phyloP scores from a whole-genome alignment of 805 yeast genomes.

The Suhomyces vadensis region DNA sequence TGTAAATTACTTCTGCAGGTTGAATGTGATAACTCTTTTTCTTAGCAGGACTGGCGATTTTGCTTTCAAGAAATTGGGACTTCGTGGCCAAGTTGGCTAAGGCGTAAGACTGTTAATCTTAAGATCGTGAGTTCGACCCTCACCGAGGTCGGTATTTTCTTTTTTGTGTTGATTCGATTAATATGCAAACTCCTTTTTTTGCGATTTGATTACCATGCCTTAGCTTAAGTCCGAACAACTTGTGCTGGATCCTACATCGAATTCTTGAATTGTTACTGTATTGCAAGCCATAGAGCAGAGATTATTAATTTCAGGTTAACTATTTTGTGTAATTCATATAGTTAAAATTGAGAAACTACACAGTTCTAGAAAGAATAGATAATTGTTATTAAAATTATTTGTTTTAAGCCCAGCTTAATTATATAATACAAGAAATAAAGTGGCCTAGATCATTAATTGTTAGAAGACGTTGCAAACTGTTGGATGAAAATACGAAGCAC shows the following conservation, averaged over 20 bases:
- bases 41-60: neutral
- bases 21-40: neutral
- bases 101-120: slow-evolving; percentile 11
- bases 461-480: too few species aligned
- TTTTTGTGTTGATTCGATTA: neutral
- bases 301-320: too few species aligned
- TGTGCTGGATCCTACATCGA: too few species aligned
- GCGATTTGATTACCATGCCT: neutral
- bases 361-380: neutral
- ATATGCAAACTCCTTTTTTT: neutral
- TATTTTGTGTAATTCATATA: too few species aligned
- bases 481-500: too few species aligned
- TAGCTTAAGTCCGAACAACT: too few species aligned
- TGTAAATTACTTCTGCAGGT: neutral
- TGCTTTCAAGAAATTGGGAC: slow-evolving; percentile 1
- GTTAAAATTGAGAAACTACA: too few species aligned
- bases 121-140: slow-evolving; percentile 11
- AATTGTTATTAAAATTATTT: neutral
- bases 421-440: neutral
- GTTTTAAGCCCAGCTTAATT: slow-evolving; percentile 1
- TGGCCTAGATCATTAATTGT: neutral
- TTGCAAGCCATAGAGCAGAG: too few species aligned
- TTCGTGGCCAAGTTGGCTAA: slow-evolving; percentile 10
- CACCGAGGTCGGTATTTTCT: slow-evolving; percentile 9
- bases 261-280: too few species aligned